A percentile compares a stretch with the other conserved stretches of the same genome.
Evolutionary conservation across 441 rosid genomes (phyloP).

Genomic region (Erodium trifolium): DNA sequence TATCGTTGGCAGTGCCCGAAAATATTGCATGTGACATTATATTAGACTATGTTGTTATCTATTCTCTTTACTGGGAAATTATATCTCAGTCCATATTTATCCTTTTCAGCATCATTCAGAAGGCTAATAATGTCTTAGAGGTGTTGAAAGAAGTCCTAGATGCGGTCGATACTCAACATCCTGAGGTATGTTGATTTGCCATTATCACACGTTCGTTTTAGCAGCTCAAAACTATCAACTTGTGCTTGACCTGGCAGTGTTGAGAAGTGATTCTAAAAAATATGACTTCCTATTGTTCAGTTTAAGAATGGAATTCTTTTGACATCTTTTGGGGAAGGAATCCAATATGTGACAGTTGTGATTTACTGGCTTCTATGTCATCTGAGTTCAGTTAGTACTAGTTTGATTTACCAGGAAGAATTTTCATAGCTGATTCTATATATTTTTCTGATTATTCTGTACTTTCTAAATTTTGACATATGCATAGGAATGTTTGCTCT

Average conservation of each 20-base stretch:
- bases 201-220: slow-evolving; percentile 1
- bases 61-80: no score
- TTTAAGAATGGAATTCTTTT: neutral
- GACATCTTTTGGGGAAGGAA: neutral
- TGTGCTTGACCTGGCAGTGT: neutral
- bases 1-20: neutral
- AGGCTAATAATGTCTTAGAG: slow-evolving; percentile 79
- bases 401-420: neutral
- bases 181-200: slow-evolving; percentile 37
- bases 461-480: neutral
- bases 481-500: neutral
- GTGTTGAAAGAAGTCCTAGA: slow-evolving; percentile 90
- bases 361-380: no score
- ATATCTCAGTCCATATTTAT: slow-evolving; percentile 1
- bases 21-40: neutral
- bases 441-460: no score
- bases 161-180: slow-evolving; percentile 77
- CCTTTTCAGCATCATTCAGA: slow-evolving; percentile 66
- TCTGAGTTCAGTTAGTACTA: neutral
- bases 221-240: neutral
- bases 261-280: neutral
- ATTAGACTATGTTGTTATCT: neutral
- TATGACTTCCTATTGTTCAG: neutral
- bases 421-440: no score
- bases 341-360: neutral